Percentiles rank a stretch among this genome's conserved stretches.
phyloP scores from a whole-genome alignment of 352 stramenopile genomes.

The Nothophytophthora sp. region DNA sequence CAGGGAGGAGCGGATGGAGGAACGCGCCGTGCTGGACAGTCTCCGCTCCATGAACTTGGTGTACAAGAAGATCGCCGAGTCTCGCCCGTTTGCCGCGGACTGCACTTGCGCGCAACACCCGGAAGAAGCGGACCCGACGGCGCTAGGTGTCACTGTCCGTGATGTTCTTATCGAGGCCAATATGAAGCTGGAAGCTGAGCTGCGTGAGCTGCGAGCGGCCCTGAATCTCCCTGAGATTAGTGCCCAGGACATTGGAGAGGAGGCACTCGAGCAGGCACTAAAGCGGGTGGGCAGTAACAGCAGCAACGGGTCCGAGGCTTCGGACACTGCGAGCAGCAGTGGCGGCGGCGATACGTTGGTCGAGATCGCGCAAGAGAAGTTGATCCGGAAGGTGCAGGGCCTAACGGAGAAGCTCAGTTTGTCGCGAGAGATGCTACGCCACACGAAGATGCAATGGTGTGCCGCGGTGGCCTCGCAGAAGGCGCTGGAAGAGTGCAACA shows the following conservation, averaged over 20 bases:
- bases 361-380: conserved; percentile 28
- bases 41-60: conserved; percentile 63
- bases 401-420: conserved; percentile 49
- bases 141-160: conserved; percentile 38
- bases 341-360: conserved; percentile 16
- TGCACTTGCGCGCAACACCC: conserved; percentile 20
- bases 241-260: conserved; percentile 23
- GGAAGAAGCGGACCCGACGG: conserved; percentile 20
- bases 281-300: conserved; percentile 31
- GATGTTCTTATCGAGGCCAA: conserved; percentile 60
- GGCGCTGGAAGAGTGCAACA: conserved; percentile 59
- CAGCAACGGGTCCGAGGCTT: conserved; percentile 31
- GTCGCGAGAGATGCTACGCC: conserved; percentile 54
- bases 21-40: conserved; percentile 66
- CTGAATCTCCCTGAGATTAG: conserved; percentile 27
- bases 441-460: conserved; percentile 69
- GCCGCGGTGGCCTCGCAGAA: conserved; percentile 65
- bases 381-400: conserved; percentile 39
- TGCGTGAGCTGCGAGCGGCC: conserved; percentile 36
- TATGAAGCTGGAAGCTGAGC: conserved; percentile 47
- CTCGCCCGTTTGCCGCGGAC: conserved; percentile 40
- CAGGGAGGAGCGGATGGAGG: conserved; percentile 63
- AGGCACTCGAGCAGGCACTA: conserved; percentile 24
- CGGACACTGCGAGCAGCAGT: conserved; percentile 20
- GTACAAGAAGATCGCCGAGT: conserved; percentile 77